A percentile compares a stretch with the other conserved stretches of the same genome.
These are phyloP conservation scores for Dryas drummondii DNA, from an alignment of 306 rosid genomes.

Conservation along the genomic window DNA sequence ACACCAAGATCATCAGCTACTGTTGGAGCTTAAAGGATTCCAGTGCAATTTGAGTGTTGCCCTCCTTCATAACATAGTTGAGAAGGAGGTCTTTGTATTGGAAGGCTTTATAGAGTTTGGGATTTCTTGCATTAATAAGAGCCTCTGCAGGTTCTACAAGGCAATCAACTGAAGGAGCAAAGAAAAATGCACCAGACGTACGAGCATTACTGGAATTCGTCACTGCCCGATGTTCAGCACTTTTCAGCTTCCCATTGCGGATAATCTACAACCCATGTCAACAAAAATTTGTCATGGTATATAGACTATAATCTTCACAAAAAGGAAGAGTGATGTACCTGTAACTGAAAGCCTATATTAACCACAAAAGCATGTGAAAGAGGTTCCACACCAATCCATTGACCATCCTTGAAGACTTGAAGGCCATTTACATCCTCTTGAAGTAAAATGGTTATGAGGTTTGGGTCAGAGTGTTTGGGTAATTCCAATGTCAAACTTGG, in stretches of 20 bases:
- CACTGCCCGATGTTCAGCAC: conserved; percentile 7
- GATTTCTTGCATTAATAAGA: conserved; percentile 14
- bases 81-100: not conserved
- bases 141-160: conserved; percentile 3
- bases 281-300: not conserved
- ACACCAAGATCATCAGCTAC: not conserved
- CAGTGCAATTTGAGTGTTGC: not conserved
- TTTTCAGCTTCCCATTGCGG: conserved; percentile 2
- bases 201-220: conserved; percentile 4
- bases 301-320: not conserved
- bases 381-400: conserved; percentile 52
- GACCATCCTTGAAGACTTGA: conserved; percentile 47
- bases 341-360: conserved; percentile 47
- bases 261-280: not conserved
- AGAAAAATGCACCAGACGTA: conserved; percentile 16
- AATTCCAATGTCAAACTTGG: conserved; percentile 34
- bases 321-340: conserved; percentile 9
- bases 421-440: conserved; percentile 31
- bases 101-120: conserved; percentile 3
- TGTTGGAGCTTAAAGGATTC: conserved; percentile 1
- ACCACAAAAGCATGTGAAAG: conserved; percentile 49
- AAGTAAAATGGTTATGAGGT: conserved; percentile 24
- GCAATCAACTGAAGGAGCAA: conserved; percentile 5
- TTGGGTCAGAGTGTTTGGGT: conserved; percentile 33
- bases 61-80: not conserved